Conservation (phyloP, 2,329 filamentous ascomycete species). For the Immersiporthe knoxdaviesiana region DNA sequence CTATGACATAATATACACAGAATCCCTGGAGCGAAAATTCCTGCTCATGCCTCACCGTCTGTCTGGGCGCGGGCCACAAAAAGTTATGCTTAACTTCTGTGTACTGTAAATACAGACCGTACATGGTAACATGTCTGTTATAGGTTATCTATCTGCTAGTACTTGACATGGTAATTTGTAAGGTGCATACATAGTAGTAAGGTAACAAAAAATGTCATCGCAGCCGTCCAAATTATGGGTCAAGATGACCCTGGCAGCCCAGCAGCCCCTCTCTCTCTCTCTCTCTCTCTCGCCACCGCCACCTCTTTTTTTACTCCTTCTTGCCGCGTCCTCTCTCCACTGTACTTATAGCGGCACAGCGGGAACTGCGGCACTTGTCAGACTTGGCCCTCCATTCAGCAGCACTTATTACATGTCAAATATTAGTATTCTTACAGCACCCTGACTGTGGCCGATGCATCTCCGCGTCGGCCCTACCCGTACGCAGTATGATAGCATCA, state of each 20-base stretch:
- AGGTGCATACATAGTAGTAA: too few relatives aligned
- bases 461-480: too few relatives aligned
- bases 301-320: not conserved
- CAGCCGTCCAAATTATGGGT: not conserved
- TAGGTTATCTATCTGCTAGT: too few relatives aligned
- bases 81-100: not conserved
- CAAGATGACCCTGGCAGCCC: not conserved
- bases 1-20: slow-evolving; percentile 12
- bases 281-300: not conserved
- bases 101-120: too few relatives aligned
- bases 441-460: not conserved
- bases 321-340: not conserved
- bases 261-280: too few relatives aligned
- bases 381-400: not conserved
- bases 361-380: not conserved
- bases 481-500: too few relatives aligned
- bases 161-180: too few relatives aligned
- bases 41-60: not conserved
- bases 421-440: not conserved
- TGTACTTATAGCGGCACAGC: not conserved
- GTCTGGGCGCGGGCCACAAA: too few relatives aligned
- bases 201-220: not conserved
- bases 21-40: not conserved
- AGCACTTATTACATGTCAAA: not conserved
- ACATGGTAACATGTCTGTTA: too few relatives aligned